Evolutionary conservation across 805 yeast genomes (phyloP), one percentile per base, ranked within the genome.

Genomic region (Lachancea kluyveri): DNA sequence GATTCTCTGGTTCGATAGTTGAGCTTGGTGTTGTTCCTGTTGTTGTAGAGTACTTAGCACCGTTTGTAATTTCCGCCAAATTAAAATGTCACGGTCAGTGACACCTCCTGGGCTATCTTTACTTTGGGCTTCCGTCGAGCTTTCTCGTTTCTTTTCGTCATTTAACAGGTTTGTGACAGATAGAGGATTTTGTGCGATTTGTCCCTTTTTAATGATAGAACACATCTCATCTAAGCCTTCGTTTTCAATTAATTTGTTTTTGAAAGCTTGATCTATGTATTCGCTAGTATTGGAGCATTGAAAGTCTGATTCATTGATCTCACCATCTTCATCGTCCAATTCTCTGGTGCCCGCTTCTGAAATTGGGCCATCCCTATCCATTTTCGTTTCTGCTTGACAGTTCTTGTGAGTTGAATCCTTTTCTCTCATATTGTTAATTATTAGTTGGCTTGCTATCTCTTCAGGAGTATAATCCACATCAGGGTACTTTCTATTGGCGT

Each of bases 191-290:
- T 24, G 31, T 2, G 34, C 26, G 11, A 34, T 21, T 8, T 38
- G 30, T 8, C 36, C 41, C 15, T 30, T 28, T 8, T 36, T 27
- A 12, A 26, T 22, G 2, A 33, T 31, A 3, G 41, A 30, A 8
- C 23, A 42, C 24, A 65, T 46, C 33, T 65, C 71, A 13, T 53
- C 60, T 4, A 59, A 30, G 2, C 67, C 67, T 33, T 61, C 66
- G 26, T 58, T 52, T 29, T 65, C 66, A 15, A 55, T 39, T 28
- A 60, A 35, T 12, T 54, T 51, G 13, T 50, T 44, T 21, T 54
- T 43, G 34, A 65, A 62, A 7, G 52, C 53, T 24, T 43, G 46
- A 24, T 55, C 59, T 2, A 39, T 39, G 10, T 31, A 36, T 8
- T 39, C 36, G 9, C 36, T 40, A 16, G 35, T 15, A 3, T 30